Base-by-base conservation (phyloP, 768 basidiomycete species). In the Boletus fagicola region DNA sequence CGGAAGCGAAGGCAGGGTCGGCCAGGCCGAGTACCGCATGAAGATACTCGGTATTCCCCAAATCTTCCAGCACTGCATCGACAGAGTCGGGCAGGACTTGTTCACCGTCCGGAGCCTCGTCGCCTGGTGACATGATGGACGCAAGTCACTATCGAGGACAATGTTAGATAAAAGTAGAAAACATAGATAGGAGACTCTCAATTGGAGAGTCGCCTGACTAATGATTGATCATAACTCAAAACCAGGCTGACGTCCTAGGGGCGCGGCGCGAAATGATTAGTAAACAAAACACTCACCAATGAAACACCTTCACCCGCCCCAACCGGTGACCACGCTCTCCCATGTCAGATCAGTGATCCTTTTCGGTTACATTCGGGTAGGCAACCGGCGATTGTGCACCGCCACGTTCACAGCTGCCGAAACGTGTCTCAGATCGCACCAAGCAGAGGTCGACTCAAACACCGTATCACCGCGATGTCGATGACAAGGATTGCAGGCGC, bases 41-140 rank as follows among this genome's bases (percentile, higher is more conserved):
- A 33, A 65, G 44, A 54, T 57, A 36, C 3, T 65, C 65, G 6
- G 59, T 51, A 33, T 62, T 59, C 38, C 57, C 67, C 8, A 53
- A 30, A 33, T 57, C 53, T 1, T 56, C 36, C 11, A 60, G 38
- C 35, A 54, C 38, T 4, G 45, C 44, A 28, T 58, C 50, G 35
- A 63, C 33, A 36, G 59, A 54, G 22, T 28, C 1, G 5, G 57
- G 10, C 15, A 42, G 16, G 16, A n/a, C 33, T 11, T 30, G 63
- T 44, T 53, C 48, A 28, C n/a, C 12, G 13, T 45, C 36, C 15
- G 24, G 48, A 40, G 49, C 4, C 15, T 53, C 49, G 45, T 42
- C 28, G 36, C 13, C 36, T 26, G 30, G 45, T 16, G 44, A 54
- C 63, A 64, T 65, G 58, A 40, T 65, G 58, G 28, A 15, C 4